phyloP scores from a whole-genome alignment of 345 rosid species.

The Linum trigynum region DNA sequence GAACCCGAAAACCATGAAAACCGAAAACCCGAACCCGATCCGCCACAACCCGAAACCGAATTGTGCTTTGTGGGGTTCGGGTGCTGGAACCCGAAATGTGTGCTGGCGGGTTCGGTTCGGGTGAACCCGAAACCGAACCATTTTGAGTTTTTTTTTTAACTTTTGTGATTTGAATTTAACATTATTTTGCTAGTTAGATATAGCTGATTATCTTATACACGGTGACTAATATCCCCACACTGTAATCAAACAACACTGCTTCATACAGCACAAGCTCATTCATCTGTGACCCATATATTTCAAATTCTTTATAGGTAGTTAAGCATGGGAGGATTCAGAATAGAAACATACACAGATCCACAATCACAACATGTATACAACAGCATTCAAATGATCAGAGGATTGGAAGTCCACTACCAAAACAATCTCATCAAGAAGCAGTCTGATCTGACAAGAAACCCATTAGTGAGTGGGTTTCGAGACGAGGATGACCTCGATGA shows the following conservation, averaged over 20 bases:
- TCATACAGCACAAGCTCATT: background rate
- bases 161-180: too few species aligned
- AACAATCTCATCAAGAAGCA: background rate
- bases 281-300: background rate
- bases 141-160: too few species aligned
- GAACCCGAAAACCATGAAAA: too few species aligned
- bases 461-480: slow-evolving; percentile 50
- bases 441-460: too few species aligned
- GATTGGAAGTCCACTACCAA: background rate
- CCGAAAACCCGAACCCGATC: too few species aligned
- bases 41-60: too few species aligned
- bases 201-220: background rate
- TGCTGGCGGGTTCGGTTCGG: too few species aligned
- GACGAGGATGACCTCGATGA: slow-evolving; percentile 82
- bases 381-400: background rate
- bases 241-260: background rate
- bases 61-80: too few species aligned
- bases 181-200: too few species aligned
- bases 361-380: background rate
- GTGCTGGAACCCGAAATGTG: too few species aligned
- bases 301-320: background rate
- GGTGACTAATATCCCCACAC: background rate
- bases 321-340: background rate
- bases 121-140: too few species aligned
- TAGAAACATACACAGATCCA: background rate